Evolutionary conservation across 2,329 filamentous ascomycete species (phyloP).

Genomic region (Penicillium corylophilum): DNA sequence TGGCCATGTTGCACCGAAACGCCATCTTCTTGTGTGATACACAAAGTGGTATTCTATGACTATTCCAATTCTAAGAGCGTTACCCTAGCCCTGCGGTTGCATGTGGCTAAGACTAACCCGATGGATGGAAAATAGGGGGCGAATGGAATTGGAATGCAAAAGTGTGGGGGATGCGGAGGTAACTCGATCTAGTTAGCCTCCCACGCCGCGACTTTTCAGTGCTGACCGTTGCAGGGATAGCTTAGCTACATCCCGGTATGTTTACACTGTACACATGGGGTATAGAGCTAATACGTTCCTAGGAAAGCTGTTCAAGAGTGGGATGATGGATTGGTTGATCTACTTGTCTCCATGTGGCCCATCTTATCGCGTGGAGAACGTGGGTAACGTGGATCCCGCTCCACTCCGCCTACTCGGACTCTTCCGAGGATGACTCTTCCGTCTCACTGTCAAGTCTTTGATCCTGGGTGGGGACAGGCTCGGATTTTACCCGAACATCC

Average conservation of each 20-base stretch:
- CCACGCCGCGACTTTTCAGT: background rate
- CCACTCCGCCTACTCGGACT: background rate
- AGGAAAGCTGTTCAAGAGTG: no score
- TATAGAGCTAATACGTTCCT: no score
- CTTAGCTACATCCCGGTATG: background rate
- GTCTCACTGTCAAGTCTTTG: conserved; percentile 6
- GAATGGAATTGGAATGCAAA: background rate
- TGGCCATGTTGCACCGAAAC: conserved; percentile 21
- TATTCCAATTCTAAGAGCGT: background rate
- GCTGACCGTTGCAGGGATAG: background rate
- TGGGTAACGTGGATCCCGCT: background rate
- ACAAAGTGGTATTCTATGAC: background rate
- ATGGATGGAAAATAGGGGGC: background rate
- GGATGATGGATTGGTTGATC: background rate
- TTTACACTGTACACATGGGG: no score
- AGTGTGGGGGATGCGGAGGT: background rate
- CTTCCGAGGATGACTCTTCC: background rate
- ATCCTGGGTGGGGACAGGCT: conserved; percentile 15
- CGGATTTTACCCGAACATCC: conserved; percentile 7
- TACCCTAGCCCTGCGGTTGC: background rate
- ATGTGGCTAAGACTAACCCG: background rate
- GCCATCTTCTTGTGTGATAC: conserved; percentile 5
- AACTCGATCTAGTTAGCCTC: background rate
- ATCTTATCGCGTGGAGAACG: background rate
- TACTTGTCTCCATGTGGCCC: background rate